Evolutionary conservation across 306 rosid species (phyloP).

Genomic region (Medicago ruthenica): DNA sequence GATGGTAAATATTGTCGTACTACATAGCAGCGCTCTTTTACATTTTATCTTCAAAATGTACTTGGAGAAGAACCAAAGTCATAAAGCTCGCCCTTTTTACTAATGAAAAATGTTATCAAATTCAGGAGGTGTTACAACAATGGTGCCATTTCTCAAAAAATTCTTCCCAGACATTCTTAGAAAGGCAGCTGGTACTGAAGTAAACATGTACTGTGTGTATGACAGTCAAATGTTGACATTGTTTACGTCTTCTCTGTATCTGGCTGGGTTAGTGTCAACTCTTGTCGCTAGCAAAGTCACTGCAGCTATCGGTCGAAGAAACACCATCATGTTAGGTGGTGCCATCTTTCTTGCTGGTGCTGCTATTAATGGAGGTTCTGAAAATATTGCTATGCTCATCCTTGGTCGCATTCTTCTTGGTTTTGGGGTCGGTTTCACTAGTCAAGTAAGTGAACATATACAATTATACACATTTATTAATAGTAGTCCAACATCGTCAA

Average conservation of each 20-base stretch:
- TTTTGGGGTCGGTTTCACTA: conserved; percentile 70
- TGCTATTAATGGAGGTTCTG: conserved; percentile 68
- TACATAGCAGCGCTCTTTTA: background rate
- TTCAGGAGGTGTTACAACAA: conserved; percentile 70
- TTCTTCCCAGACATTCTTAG: conserved; percentile 64
- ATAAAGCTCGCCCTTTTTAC: background rate
- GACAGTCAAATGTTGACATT: conserved; percentile 68
- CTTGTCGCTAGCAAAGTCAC: conserved; percentile 65
- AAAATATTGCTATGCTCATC: conserved; percentile 63
- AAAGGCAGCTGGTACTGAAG: conserved; percentile 45
- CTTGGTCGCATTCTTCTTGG: conserved; percentile 74
- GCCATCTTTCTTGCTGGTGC: conserved; percentile 60
- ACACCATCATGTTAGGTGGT: conserved; percentile 67
- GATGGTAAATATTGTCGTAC: too few species aligned
- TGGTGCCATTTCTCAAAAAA: conserved; percentile 60
- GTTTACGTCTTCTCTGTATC: conserved; percentile 70
- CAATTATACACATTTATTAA: background rate
- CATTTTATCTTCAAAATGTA: background rate
- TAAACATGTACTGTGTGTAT: conserved; percentile 62
- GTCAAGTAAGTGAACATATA: conserved; percentile 51
- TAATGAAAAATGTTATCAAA: background rate
- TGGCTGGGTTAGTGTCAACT: conserved; percentile 58
- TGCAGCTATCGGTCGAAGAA: conserved; percentile 50
- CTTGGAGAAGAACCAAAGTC: conserved; percentile 1
- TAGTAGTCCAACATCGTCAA: background rate